Evolutionary conservation across 768 basidiomycete genomes (phyloP), one percentile per base, ranked within the genome.

Genomic region (Crassisporium funariophilum): DNA sequence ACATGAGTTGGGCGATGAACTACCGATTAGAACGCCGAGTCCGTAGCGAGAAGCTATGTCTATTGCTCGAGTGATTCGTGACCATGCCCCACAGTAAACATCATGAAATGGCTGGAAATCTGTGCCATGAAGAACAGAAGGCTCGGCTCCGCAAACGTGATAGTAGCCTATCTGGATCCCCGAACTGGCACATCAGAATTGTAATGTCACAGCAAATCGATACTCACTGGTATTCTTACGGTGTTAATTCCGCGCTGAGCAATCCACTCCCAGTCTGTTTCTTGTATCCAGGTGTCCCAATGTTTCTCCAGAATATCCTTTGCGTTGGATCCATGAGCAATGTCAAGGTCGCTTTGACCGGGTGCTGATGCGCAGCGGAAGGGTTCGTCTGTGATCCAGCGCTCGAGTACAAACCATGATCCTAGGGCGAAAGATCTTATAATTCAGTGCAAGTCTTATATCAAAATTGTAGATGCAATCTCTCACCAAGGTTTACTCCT

Each of bases 401-500:
- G 69, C 63, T 91, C 89, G 13, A 88, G 75, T 3, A 86, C 82
- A 52, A 91, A 91, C 87, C 86, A 88, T 5, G 79, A 83, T 1
- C 86, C 86, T 88, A 5, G n/a, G 10, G 49, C 20, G 49, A 15
- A 17, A 8, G n/a, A 41, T 21, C 46, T 41, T 29, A 43, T 24
- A 40, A 36, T 20, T 4, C 8, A 38, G 10, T 20, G 11, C n/a
- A 39, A 16, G n/a, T 20, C 40, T 5, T n/a, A 27, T 19, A 22
- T 25, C 9, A 20, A 36, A 34, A 17, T n/a, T 17, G 17, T 25
- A 33, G 25, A 22, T 50, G 23, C 22, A 52, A 65, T 75, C 61
- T 11, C n/a, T 10, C 61, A 84, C 89, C 89, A 8, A 92, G 77
- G 62, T 92, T 92, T 4, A 91, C 83, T n/a, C 89, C 89, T 43